These are phyloP conservation scores for Leccinum uliginosum DNA, from an alignment of 768 basidiomycete genomes.

Conservation along the genomic window DNA sequence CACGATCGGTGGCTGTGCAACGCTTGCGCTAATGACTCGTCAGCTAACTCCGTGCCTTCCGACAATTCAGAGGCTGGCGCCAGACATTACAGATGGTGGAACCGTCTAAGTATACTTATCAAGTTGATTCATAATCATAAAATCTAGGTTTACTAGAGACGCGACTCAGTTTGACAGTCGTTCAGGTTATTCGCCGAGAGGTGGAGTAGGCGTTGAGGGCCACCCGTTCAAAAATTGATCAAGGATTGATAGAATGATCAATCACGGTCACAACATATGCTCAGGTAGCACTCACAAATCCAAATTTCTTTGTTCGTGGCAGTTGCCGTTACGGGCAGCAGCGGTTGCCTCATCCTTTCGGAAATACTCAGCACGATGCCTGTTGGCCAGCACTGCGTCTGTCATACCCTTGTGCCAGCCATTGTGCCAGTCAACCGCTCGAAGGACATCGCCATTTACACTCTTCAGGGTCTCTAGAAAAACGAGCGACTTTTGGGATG, in stretches of 20 bases:
- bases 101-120: background rate
- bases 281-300: constrained; percentile 61
- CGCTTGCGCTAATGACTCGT: background rate
- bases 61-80: background rate
- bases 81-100: no score
- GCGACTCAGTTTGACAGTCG: constrained; percentile 22
- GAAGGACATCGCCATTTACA: constrained; percentile 45
- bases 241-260: constrained; percentile 40
- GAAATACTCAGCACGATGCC: background rate
- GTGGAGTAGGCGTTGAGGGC: constrained; percentile 53
- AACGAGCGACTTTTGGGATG: constrained; percentile 60
- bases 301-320: constrained; percentile 76
- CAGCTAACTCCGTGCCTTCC: background rate
- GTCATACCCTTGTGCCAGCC: constrained; percentile 65
- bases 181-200: constrained; percentile 64
- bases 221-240: constrained; percentile 73
- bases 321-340: constrained; percentile 51
- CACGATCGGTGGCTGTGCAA: constrained; percentile 30
- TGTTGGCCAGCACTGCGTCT: constrained; percentile 31
- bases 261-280: background rate
- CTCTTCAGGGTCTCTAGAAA: constrained; percentile 47
- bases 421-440: constrained; percentile 69
- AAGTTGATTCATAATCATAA: background rate
- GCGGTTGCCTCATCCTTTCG: constrained; percentile 52
- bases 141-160: background rate